These are phyloP conservation scores for Penicillium robsamsonii DNA, from an alignment of 495 filamentous ascomycete genomes.

Conservation along the genomic window DNA sequence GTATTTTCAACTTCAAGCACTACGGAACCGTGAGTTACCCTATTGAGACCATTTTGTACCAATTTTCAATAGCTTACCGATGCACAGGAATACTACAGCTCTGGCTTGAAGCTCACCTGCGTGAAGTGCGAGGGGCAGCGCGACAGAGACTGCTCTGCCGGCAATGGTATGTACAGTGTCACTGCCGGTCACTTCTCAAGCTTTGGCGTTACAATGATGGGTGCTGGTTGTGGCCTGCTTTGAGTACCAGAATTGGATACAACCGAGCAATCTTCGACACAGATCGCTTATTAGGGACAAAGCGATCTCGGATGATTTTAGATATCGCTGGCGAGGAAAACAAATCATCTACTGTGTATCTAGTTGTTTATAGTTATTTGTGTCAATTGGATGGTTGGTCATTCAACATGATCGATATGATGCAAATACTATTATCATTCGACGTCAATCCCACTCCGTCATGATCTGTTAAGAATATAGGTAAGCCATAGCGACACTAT, in stretches of 20 bases:
- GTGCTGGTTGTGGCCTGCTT: constrained; percentile 23
- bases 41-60: not conserved
- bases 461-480: not conserved
- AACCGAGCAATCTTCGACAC: not conserved
- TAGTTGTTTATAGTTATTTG: not conserved
- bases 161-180: constrained; percentile 29
- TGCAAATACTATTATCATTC: not conserved
- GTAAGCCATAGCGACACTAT: not conserved
- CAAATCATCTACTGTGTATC: not conserved
- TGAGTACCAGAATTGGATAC: not conserved
- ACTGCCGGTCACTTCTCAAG: constrained; percentile 33
- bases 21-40: constrained; percentile 31
- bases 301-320: not conserved
- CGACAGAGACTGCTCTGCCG: constrained; percentile 33
- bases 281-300: not conserved
- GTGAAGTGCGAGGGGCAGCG: constrained; percentile 31
- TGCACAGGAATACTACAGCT: constrained; percentile 35
- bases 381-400: not conserved
- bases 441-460: not conserved
- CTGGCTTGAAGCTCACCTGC: constrained; percentile 18
- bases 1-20: constrained; percentile 28
- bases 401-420: constrained; percentile 14
- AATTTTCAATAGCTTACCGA: constrained; percentile 6
- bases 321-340: constrained; percentile 7
- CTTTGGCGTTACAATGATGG: constrained; percentile 28